These are phyloP conservation scores for Vicia sativa DNA, from an alignment of 306 rosid genomes.

Conservation along the genomic window DNA sequence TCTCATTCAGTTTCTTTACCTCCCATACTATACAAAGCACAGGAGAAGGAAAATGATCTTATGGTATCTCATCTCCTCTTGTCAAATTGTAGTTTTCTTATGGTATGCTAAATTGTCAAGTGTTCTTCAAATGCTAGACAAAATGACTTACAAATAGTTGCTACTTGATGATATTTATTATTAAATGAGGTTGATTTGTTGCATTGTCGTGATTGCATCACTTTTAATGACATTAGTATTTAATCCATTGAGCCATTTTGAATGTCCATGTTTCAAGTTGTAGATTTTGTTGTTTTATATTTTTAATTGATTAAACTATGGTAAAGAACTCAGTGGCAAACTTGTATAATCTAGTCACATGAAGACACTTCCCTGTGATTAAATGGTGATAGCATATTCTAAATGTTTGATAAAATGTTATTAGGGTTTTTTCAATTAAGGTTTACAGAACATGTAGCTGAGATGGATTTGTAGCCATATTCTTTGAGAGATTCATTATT, in stretches of 20 bases:
- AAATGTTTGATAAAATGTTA: slow-evolving; percentile 34
- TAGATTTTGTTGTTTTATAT: slow-evolving; percentile 30
- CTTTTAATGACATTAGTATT: slow-evolving; percentile 16
- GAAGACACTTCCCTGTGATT: slow-evolving; percentile 31
- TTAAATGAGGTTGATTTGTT: slow-evolving; percentile 27
- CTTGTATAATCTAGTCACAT: slow-evolving; percentile 15
- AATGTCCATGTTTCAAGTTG: slow-evolving; percentile 17
- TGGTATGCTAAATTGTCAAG: slow-evolving; percentile 27
- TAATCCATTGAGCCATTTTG: slow-evolving; percentile 26
- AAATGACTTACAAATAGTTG: slow-evolving; percentile 9
- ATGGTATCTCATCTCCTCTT: slow-evolving; percentile 53
- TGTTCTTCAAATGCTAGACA: slow-evolving; percentile 24
- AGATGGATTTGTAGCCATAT: slow-evolving; percentile 30
- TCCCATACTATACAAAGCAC: slow-evolving; percentile 64
- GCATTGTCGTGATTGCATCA: slow-evolving; percentile 30
- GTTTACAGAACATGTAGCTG: slow-evolving; percentile 23
- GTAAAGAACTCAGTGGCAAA: slow-evolving; percentile 4
- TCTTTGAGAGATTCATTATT: slow-evolving; percentile 11
- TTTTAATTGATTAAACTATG: slow-evolving; percentile 35
- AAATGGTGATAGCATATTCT: slow-evolving; percentile 20
- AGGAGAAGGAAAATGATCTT: slow-evolving; percentile 65
- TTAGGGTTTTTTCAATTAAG: slow-evolving; percentile 16
- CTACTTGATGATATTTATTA: slow-evolving; percentile 30
- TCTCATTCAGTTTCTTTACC: slow-evolving; percentile 64
- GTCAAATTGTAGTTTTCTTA: slow-evolving; percentile 34